Conservation (phyloP, 2,329 filamentous ascomycete species). For the Hypoxylon sp. region DNA sequence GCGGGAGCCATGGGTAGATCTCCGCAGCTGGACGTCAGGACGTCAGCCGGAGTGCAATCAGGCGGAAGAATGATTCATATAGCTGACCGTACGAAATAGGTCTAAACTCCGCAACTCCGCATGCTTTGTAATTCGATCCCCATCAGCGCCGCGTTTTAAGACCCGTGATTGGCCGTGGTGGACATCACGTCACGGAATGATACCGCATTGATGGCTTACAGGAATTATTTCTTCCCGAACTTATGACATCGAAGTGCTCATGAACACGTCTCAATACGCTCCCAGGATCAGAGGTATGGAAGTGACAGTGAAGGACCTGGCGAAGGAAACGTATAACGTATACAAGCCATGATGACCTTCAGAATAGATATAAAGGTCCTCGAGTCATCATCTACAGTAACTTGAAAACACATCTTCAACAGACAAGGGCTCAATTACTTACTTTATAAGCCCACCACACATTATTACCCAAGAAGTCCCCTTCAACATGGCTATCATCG, state of each 20-base stretch:
- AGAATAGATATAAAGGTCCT: neutral
- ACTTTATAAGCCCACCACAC: neutral
- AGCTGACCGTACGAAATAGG: constrained; percentile 6
- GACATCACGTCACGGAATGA: neutral
- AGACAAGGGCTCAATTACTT: neutral
- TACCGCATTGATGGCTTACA: neutral
- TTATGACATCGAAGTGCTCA: neutral
- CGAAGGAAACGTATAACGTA: neutral
- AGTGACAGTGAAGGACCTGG: neutral
- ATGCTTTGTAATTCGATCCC: constrained; percentile 5
- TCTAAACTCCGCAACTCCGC: constrained; percentile 23
- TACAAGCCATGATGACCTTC: neutral
- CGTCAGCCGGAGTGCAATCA: neutral
- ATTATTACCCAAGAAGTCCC: neutral
- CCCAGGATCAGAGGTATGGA: neutral
- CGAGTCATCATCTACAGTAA: neutral
- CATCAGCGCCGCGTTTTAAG: neutral
- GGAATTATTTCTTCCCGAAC: neutral
- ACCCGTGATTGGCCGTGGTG: constrained; percentile 1
- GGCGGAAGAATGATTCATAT: constrained; percentile 3
- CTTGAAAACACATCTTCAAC: neutral
- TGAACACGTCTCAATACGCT: neutral
- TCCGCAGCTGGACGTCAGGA: neutral
- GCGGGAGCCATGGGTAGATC: neutral
- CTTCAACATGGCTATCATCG: constrained; percentile 41